These are phyloP conservation scores for Boletus pseudopeckii DNA, from an alignment of 768 basidiomycete genomes.

Conservation along the genomic window DNA sequence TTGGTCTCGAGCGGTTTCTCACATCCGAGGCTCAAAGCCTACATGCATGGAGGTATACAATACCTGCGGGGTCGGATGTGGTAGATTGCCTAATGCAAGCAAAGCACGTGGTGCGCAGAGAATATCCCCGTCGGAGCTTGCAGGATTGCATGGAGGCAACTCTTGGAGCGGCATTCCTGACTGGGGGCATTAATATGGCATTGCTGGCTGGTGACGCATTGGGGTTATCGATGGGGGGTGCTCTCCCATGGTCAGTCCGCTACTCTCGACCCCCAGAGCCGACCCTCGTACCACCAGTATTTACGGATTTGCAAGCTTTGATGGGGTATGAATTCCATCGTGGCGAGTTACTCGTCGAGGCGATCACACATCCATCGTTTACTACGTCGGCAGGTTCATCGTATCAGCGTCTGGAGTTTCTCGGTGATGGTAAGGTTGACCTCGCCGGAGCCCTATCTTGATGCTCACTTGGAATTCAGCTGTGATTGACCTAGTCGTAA, in stretches of 20 bases:
- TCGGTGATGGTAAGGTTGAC: constrained; percentile 75
- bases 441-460: not conserved
- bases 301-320: constrained; percentile 52
- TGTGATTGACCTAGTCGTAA: constrained; percentile 67
- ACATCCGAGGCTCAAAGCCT: constrained; percentile 55
- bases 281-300: constrained; percentile 43
- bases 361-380: constrained; percentile 85
- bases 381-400: constrained; percentile 50
- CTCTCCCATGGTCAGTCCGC: constrained; percentile 63
- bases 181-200: constrained; percentile 70
- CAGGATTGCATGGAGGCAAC: constrained; percentile 89
- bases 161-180: constrained; percentile 70
- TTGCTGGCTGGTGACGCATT: constrained; percentile 61
- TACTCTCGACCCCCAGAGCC: constrained; percentile 37
- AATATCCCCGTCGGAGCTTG: constrained; percentile 64
- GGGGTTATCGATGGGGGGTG: constrained; percentile 70
- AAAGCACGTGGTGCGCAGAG: constrained; percentile 37
- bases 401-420: constrained; percentile 85
- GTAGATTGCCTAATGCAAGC: constrained; percentile 28
- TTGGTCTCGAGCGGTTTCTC: constrained; percentile 61
- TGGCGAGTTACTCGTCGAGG: constrained; percentile 65
- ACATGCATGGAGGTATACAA: constrained; percentile 56
- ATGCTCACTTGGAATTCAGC: constrained; percentile 39
- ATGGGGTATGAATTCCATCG: constrained; percentile 71
- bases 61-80: constrained; percentile 38